phyloP scores from a whole-genome alignment of 192 early-diverging fungal species.

The Linnemannia hyalina region DNA sequence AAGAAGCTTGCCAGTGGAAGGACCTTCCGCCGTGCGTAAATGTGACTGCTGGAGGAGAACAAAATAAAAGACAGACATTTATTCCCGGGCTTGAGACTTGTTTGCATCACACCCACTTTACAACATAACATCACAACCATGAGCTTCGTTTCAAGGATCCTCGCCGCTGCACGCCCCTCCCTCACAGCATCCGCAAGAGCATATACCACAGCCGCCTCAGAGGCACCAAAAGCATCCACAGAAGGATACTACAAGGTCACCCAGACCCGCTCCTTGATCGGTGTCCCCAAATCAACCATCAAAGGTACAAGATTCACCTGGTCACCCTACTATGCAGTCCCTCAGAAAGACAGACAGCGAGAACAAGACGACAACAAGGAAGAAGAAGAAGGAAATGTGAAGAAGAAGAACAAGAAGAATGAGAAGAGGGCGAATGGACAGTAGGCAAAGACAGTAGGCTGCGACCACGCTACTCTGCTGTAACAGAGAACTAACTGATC shows the following conservation, averaged over 20 bases:
- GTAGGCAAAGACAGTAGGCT: too few relatives aligned
- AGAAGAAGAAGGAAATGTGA: background rate
- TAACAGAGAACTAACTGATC: too few relatives aligned
- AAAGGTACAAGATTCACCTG: constrained; percentile 30
- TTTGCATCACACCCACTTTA: background rate
- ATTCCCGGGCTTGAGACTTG: background rate
- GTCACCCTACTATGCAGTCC: too few relatives aligned
- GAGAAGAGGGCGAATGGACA: background rate
- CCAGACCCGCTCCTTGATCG: constrained; percentile 48
- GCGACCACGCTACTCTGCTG: too few relatives aligned
- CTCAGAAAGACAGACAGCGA: background rate
- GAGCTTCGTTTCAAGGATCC: constrained; percentile 42
- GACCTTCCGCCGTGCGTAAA: constrained; percentile 35
- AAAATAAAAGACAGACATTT: background rate
- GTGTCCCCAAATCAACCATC: constrained; percentile 53
- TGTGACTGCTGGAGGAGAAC: constrained; percentile 10
- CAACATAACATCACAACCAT: constrained; percentile 23
- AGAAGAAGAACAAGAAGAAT: background rate
- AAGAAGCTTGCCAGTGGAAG: constrained; percentile 77
- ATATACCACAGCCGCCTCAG: constrained; percentile 33
- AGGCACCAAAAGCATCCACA: background rate
- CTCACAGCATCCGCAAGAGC: constrained; percentile 26
- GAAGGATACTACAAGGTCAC: constrained; percentile 52
- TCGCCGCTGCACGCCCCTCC: constrained; percentile 22
- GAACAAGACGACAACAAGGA: background rate